phyloP scores from a whole-genome alignment of 2,329 filamentous ascomycete genomes.

The Drechslerella stenobrocha region DNA sequence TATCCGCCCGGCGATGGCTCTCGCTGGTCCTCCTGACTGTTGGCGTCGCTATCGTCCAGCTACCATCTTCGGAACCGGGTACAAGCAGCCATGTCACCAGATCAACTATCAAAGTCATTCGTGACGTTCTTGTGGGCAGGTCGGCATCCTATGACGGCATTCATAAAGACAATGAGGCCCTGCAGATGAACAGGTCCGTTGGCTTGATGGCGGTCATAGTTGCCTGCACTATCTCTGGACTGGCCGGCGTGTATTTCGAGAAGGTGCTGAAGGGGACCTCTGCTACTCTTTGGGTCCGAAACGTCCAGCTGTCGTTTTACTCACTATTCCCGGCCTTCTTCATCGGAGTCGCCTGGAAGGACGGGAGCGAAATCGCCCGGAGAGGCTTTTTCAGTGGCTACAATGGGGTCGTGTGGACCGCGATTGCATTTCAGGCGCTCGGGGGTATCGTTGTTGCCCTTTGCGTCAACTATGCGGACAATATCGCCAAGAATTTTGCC shows the following conservation, averaged over 20 bases:
- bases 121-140: slow-evolving; percentile 62
- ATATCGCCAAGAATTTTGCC: slow-evolving; percentile 91
- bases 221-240: slow-evolving; percentile 76
- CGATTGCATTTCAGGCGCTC: slow-evolving; percentile 77
- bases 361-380: slow-evolving; percentile 78
- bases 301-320: slow-evolving; percentile 92
- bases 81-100: slow-evolving; percentile 62
- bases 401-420: slow-evolving; percentile 85
- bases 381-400: slow-evolving; percentile 94
- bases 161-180: slow-evolving; percentile 62
- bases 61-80: slow-evolving; percentile 64
- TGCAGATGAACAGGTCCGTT: slow-evolving; percentile 73
- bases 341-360: slow-evolving; percentile 81
- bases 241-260: slow-evolving; percentile 85
- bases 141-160: slow-evolving; percentile 56
- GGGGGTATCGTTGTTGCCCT: slow-evolving; percentile 83
- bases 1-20: slow-evolving; percentile 76
- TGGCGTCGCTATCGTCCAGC: slow-evolving; percentile 82
- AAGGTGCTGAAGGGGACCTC: slow-evolving; percentile 88
- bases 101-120: slow-evolving; percentile 84
- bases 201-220: slow-evolving; percentile 77
- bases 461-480: slow-evolving; percentile 80
- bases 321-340: slow-evolving; percentile 87
- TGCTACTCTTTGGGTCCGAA: slow-evolving; percentile 87
- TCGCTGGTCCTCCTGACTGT: slow-evolving; percentile 76